Conservation (phyloP, 495 filamentous ascomycete species). For the Xylaria scruposa region DNA sequence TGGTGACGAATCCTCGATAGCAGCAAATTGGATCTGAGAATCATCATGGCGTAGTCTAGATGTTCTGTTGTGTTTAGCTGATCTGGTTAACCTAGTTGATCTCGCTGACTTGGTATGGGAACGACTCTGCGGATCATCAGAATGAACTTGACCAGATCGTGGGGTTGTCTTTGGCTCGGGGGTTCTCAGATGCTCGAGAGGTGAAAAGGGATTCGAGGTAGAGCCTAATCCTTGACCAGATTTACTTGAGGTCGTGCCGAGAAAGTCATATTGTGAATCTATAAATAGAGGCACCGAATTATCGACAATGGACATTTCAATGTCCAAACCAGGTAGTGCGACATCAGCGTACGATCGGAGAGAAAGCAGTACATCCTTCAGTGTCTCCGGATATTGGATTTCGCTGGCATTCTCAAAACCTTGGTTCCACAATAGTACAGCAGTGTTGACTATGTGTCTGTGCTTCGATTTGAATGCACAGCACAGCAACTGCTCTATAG, state of each 20-base stretch:
- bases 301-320: constrained; percentile 38
- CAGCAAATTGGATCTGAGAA: constrained; percentile 77
- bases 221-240: neutral
- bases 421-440: constrained; percentile 52
- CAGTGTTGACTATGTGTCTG: constrained; percentile 48
- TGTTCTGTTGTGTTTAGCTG: constrained; percentile 34
- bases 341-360: constrained; percentile 50
- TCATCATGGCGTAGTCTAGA: constrained; percentile 70
- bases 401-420: constrained; percentile 46
- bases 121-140: constrained; percentile 19
- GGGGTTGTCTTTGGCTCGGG: constrained; percentile 29
- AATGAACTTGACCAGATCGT: constrained; percentile 29
- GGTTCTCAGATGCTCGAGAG: constrained; percentile 20
- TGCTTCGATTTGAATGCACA: constrained; percentile 52
- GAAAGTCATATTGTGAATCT: constrained; percentile 60
- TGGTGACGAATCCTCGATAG: constrained; percentile 64
- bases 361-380: constrained; percentile 47
- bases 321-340: constrained; percentile 47
- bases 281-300: constrained; percentile 49
- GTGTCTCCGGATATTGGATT: constrained; percentile 50
- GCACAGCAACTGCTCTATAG: constrained; percentile 49
- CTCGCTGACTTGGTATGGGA: constrained; percentile 3
- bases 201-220: constrained; percentile 32
- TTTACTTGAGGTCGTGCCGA: constrained; percentile 30
- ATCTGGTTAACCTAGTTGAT: constrained; percentile 17